Base-by-base conservation (phyloP, 768 basidiomycete genomes). In the Chalciporus pseudorubinellus region DNA sequence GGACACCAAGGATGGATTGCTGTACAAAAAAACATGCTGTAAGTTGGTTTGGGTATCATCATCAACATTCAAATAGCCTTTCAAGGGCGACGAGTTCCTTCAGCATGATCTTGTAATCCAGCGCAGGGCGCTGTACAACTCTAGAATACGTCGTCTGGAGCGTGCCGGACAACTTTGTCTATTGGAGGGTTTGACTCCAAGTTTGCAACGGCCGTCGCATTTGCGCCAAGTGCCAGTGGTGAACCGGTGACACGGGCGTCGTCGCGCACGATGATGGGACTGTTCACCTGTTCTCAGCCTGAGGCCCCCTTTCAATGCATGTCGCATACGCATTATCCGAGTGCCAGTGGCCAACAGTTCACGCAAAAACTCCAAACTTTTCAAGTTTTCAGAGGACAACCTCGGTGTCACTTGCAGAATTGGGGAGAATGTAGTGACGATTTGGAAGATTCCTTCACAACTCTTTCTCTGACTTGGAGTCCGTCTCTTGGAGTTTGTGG, bases 91-190 rank as follows among this genome's bases (percentile, higher is more conserved):
- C n/a, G n/a, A n/a, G n/a, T n/a, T n/a, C n/a, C n/a, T n/a, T n/a
- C n/a, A n/a, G n/a, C n/a, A n/a, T n/a, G n/a, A n/a, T n/a, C n/a
- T n/a, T n/a, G n/a, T n/a, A n/a, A n/a, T n/a, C n/a, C n/a, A n/a
- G n/a, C n/a, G n/a, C n/a, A 51, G 7, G 51, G 45, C 8, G 43
- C 50, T 2, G 11, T 63, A 2, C 58, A 50, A 3, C 31, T 59
- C 6, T 62, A 58, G 61, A 49, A 57, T 41, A 11, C 26, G 2
- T 41, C 29, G 6, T 40, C 53, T 12, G 60, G 59, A 8, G n/a
- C 21, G 19, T 51, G 44, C 33, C 19, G 52, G 22, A 16, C 29
- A 14, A 54, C 44, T 9, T 4, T 57, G 10, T 13, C 38, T 21
- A 28, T 31, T 7, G 46, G 6, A 11, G 44, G 33, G 1, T 20